Base-by-base conservation (phyloP, 768 basidiomycete genomes). In the Dacryopinax spathularia region DNA sequence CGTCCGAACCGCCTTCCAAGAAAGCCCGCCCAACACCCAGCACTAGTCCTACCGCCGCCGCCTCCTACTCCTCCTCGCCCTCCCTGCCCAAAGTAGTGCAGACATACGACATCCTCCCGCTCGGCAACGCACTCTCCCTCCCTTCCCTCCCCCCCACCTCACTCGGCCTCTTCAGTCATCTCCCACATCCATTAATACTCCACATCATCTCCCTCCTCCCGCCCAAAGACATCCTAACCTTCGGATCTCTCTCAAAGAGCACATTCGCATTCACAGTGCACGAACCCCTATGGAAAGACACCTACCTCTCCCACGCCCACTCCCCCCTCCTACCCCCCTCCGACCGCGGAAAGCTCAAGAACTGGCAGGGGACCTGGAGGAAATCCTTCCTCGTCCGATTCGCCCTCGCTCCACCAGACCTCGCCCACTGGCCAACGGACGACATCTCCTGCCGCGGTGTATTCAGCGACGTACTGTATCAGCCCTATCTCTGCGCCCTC, bases 381-480 rank as follows among this genome's bases (percentile, higher is more conserved):
- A 36, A 33, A 31, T 25, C 22, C 16, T 63, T 66, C 62, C 31
- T 63, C 18, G 34, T 60, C 10, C 64, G 56, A 10, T 20, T 44
- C 1, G 20, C 33, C 22, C 13, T 12, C 15, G 20, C 41, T 10
- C 16, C 29, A 25, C 20, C 36, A 18, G 27, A 2, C 1, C 27
- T 33, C 34, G 20, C 39, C 16, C 33, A 34, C 33, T 41, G 36
- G 2, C 68, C 68, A 2, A 29, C 65, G 2, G 62, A 65, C n/a
- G 36, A 20, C 36, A 61, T 70, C 20, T 34, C 33, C 12, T 65
- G 61, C 1, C 63, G 39, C 1, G 48, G 64, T 20, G 33, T 69
- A 20, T 69, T 61, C 63, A 68, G 67, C n/a, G 70, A 70, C 62
- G 67, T 69, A 18, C 68, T 70, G 34, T 70, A 66, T 62, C 63